Percentiles rank a stretch among this genome's conserved stretches.
phyloP scores from a whole-genome alignment of 768 basidiomycete species.

The Omphalotus guepiniiformis region DNA sequence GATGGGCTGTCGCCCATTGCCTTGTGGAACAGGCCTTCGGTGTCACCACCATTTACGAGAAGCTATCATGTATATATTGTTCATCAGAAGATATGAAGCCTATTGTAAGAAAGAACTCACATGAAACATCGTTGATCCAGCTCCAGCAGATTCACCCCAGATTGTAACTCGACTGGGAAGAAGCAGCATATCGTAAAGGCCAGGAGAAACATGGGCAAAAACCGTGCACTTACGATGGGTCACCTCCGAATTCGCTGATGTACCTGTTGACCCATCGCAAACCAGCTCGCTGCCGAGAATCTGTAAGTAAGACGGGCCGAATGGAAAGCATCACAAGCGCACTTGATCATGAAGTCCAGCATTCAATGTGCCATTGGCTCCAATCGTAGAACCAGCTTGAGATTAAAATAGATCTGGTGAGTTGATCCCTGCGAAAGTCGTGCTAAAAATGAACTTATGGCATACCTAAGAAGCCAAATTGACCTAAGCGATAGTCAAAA shows the following conservation, averaged over 20 bases:
- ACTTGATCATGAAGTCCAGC: conserved; percentile 40
- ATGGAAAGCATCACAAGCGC: background rate
- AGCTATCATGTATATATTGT: conserved; percentile 27
- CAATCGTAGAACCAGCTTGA: conserved; percentile 30
- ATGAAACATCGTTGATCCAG: conserved; percentile 37
- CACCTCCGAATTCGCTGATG: conserved; percentile 1
- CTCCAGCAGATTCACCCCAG: conserved; percentile 14
- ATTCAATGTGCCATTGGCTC: conserved; percentile 30
- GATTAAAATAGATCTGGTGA: too few species aligned
- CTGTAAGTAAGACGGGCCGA: background rate
- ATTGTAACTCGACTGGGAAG: conserved; percentile 7
- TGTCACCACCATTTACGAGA: conserved; percentile 33
- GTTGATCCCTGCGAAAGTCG: background rate
- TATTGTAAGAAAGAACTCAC: conserved; percentile 17
- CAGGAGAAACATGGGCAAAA: background rate
- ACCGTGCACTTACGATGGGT: conserved; percentile 2
- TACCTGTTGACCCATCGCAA: conserved; percentile 2
- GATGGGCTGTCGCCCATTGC: conserved; percentile 44
- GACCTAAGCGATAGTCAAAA: conserved; percentile 39
- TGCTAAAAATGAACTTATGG: background rate
- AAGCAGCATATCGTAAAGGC: background rate
- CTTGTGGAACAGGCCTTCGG: conserved; percentile 33
- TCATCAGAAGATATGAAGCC: background rate
- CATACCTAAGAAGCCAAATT: conserved; percentile 38
- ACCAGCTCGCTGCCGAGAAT: conserved; percentile 8